Conservation (phyloP, 1,284 basidiomycete species). For the Puccinia triticina region DNA sequence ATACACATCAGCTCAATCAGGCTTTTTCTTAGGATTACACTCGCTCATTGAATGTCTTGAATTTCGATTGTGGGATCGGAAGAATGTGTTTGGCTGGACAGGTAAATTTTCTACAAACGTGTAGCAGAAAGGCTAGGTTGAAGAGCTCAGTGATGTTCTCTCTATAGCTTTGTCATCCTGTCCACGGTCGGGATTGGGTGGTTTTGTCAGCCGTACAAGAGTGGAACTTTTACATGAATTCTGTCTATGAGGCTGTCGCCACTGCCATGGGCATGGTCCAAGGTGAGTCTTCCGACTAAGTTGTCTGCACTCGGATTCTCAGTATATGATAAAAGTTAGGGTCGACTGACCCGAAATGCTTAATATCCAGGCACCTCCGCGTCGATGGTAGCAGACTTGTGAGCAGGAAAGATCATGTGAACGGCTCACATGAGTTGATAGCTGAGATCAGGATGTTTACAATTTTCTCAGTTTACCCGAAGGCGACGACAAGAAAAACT, state of each 20-base stretch:
- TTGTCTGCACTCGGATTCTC: neutral
- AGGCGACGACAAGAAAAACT: constrained; percentile 7
- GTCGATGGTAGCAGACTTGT: constrained; percentile 47
- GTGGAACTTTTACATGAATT: constrained; percentile 51
- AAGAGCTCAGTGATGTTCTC: neutral
- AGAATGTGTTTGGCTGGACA: constrained; percentile 41
- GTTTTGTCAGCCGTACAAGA: constrained; percentile 49
- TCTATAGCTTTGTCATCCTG: constrained; percentile 36
- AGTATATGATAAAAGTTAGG: neutral
- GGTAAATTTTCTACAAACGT: neutral
- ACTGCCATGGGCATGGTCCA: constrained; percentile 45
- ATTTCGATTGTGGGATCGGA: constrained; percentile 42
- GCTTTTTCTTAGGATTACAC: constrained; percentile 39
- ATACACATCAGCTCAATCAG: too few species aligned
- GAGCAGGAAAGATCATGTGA: neutral
- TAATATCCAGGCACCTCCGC: constrained; percentile 22
- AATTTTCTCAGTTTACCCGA: constrained; percentile 17
- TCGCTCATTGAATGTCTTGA: constrained; percentile 40
- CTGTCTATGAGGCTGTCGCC: constrained; percentile 38
- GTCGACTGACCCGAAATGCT: neutral
- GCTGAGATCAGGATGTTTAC: neutral
- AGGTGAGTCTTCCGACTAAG: constrained; percentile 6
- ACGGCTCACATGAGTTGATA: neutral
- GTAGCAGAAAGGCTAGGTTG: neutral
- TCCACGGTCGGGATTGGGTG: constrained; percentile 44